Evolutionary conservation across 108 stramenopile genomes (phyloP), one percentile per base, ranked within the genome.

Genomic region (Cyclotella cryptica): DNA sequence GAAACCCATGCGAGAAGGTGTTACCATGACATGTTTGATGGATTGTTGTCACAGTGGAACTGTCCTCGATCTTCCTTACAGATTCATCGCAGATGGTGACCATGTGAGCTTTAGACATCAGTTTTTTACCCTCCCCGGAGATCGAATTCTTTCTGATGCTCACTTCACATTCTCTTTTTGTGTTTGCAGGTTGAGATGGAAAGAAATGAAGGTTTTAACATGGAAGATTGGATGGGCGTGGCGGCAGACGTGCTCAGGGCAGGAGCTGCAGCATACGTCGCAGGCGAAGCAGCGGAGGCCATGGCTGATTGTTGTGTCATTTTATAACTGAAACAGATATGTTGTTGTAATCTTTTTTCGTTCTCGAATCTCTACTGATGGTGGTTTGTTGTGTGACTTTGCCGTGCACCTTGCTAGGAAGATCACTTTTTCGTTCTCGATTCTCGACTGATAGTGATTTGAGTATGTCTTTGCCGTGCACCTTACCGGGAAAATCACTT

Each of bases 11-110:
- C 71, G 73, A 18, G 82, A 69, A 39, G 94, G 91, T 75, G 93
- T 94, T 19, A 79, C 75, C 11, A 87, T 96, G 47, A 90, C 92
- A 0, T 53, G 87, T 79, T 44, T 90, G 13, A 74, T 74, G 73
- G 73, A 74, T 26, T 74, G 73, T 61, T 74, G 73, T 27, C 73
- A 74, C 29, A 74, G 73, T 54, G 92, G 92, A 69, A 89, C 92
- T 29, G 92, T 88, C 27, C 69, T 91, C 41, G 92, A 93, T 80
- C 66, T 93, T 24, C 92, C 92, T 0, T 93, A 93, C 65, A 59
- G 83, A 22, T 87, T 93, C 35, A 77, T 79, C 47, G 90, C 92
- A 22, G 88, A 88, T 26, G 87, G 90, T 64, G 46, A 62, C 59
- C 45, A 85, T 30, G 71, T 65, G 19, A 65, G 64, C 24, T 24